These are phyloP conservation scores for Mortierella sp. DNA, from an alignment of 371 early-diverging fungal genomes.

Conservation along the genomic window DNA sequence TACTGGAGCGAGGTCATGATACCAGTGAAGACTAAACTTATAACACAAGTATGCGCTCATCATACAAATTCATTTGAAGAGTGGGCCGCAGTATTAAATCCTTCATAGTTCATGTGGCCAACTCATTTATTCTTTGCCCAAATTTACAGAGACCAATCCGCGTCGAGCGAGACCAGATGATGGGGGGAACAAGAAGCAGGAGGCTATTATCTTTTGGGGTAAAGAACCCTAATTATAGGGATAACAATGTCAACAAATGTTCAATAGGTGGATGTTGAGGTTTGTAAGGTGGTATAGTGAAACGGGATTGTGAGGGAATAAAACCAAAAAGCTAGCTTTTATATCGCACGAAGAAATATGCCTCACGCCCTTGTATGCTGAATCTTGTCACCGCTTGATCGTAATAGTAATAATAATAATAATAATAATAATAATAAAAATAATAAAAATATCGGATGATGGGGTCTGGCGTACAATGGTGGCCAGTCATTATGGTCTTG, in stretches of 20 bases:
- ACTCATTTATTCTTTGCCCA: neutral
- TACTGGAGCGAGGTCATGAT: neutral
- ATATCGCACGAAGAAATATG: neutral
- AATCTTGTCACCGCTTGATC: neutral
- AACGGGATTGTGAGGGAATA: neutral
- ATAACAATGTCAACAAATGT: neutral
- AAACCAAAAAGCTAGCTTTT: neutral
- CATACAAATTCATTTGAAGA: neutral
- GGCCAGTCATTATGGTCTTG: neutral
- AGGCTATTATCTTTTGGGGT: neutral
- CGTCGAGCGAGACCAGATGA: slow-evolving; percentile 15
- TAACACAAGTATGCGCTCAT: neutral
- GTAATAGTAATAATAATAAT: too few relatives aligned
- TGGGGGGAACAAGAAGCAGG: slow-evolving; percentile 5
- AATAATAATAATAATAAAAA: too few relatives aligned
- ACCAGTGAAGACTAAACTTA: neutral
- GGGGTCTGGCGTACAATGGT: neutral
- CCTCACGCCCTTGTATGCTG: neutral
- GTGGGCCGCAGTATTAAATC: neutral
- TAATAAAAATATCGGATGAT: neutral
- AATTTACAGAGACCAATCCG: slow-evolving; percentile 16
- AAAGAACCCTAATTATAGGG: neutral
- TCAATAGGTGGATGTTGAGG: neutral
- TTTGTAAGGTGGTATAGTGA: neutral
- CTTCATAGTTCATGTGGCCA: neutral